Evolutionary conservation across 2,329 filamentous ascomycete genomes (phyloP).

Genomic region (Colletotrichum caudatum): DNA sequence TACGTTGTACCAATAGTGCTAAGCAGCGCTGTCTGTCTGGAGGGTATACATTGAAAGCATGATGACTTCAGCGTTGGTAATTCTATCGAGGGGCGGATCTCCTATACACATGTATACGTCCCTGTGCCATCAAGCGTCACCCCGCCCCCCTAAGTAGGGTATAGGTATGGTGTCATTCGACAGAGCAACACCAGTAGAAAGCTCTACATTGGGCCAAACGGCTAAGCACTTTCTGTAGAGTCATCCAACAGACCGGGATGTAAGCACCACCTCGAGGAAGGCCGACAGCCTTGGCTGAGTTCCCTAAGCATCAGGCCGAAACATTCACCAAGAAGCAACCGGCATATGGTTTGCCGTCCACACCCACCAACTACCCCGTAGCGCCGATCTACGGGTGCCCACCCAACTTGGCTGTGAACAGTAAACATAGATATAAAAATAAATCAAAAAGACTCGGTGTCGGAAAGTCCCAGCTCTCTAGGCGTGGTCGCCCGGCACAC

Average conservation of each 20-base stretch:
- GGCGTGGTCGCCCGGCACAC: background rate
- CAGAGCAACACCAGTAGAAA: background rate
- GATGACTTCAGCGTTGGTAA: background rate
- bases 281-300: background rate
- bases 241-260: background rate
- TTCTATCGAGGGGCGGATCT: background rate
- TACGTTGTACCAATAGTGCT: background rate
- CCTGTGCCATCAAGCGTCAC: background rate
- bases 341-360: conserved; percentile 31
- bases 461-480: conserved; percentile 7
- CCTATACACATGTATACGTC: background rate
- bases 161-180: background rate
- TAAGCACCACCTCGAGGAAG: background rate
- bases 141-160: too few species aligned
- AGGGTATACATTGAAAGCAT: background rate
- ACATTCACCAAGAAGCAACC: conserved; percentile 12
- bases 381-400: conserved; percentile 17
- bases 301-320: conserved; percentile 10
- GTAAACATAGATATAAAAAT: background rate
- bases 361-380: conserved; percentile 15
- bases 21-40: background rate
- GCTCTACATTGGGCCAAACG: background rate
- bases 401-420: background rate
- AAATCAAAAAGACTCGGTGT: background rate
- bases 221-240: background rate